These are phyloP conservation scores for Lunularia cruciata DNA, from an alignment of 225 moss, liverwort and hornwort species.

Conservation along the genomic window DNA sequence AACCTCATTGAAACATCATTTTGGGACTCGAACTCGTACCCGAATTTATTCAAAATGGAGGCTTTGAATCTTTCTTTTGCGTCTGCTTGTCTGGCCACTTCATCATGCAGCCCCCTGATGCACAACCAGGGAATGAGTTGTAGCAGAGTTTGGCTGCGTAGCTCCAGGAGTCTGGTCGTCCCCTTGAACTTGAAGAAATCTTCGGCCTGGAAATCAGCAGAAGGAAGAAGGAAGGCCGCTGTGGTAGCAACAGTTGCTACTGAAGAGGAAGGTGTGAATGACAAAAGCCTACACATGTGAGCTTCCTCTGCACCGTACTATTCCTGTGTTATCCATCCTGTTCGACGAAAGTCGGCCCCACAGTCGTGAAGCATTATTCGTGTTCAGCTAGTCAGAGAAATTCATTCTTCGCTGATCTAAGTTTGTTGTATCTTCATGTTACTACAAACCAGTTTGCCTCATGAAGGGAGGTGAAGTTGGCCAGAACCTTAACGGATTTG, in stretches of 20 bases:
- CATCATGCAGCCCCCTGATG: not conserved
- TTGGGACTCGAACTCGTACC: not conserved
- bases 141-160: conserved; percentile 1
- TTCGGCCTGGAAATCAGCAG: not conserved
- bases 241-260: conserved; percentile 8
- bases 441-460: too few relatives aligned
- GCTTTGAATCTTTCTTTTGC: not conserved
- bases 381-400: too few relatives aligned
- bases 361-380: too few relatives aligned
- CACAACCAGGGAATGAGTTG: not conserved
- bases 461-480: too few relatives aligned
- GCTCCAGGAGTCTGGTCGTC: conserved; percentile 1
- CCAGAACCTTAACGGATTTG: too few relatives aligned
- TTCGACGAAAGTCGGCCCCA: not conserved
- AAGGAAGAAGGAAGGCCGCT: not conserved
- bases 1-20: too few relatives aligned
- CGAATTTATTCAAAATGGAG: not conserved
- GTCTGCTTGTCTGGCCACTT: not conserved
- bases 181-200: not conserved
- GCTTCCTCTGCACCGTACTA: conserved; percentile 33
- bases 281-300: conserved; percentile 34
- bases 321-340: not conserved
- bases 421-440: too few relatives aligned
- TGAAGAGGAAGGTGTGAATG: conserved; percentile 47
- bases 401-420: too few relatives aligned